Base-by-base conservation (phyloP, 139 green algal genomes). In the Trebouxia sp. region DNA sequence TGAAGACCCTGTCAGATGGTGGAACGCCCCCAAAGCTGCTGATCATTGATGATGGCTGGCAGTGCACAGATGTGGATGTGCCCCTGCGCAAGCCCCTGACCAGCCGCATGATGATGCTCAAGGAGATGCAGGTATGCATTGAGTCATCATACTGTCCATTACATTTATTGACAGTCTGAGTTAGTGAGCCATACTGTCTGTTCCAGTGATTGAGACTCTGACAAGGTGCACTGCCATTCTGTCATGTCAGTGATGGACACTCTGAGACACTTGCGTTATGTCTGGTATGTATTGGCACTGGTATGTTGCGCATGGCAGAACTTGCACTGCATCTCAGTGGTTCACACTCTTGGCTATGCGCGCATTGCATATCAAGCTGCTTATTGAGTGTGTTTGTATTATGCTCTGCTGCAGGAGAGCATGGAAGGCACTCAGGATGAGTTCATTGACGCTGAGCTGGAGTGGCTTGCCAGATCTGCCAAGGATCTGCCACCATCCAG, bases 21-120 rank as follows among this genome's bases (percentile, higher is more conserved):
- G 89, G 89, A 62, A 82, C 91, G 20, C 85, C 65, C 2, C 92
- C 93, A 0, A 88, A 87, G 69, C 85, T 91, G 55, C 91, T 97
- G 28, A 95, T 98, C 83, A 97, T 97, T 32, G 93, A 97, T 47
- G 87, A 88, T 24, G 88, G 88, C 51, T 92, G 88, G 88, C 88
- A 92, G 80, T 87, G 77, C 81, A 92, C 88, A 6, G 84, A 92
- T 37, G 75, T 92, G 81, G 88, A 92, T 42, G 69, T 81, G 66
- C 55, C 69, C 28, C 79, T 83, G 58, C 80, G 85, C 37, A 41
- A 82, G 35, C 75, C 81, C 30, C 72, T 81, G 28, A 82, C 84
- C 9, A 82, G 70, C 65, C 53, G 75, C 56, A 55, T 86, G 51
- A 12, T 80, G 30, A 69, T 53, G 51, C 37, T 47, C 6, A 9